These are phyloP conservation scores for Hysterangium stoloniferum DNA, from an alignment of 768 basidiomycete genomes.

Conservation along the genomic window DNA sequence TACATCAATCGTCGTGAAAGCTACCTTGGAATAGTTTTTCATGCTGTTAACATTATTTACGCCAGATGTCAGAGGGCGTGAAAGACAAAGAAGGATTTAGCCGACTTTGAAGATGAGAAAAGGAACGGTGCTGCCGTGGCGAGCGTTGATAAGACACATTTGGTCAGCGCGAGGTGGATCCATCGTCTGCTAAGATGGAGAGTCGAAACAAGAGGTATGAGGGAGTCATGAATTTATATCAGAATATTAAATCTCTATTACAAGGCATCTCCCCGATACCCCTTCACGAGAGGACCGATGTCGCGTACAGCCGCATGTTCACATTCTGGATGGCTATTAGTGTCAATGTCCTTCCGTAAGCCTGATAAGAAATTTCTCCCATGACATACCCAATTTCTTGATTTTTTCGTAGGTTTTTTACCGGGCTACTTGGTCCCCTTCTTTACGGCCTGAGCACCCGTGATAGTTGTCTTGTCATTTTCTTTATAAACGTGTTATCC, in stretches of 20 bases:
- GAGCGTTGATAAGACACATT: too few relatives aligned
- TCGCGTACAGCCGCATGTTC: constrained; percentile 8
- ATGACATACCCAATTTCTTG: too few relatives aligned
- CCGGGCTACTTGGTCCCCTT: constrained; percentile 59
- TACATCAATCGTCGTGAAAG: too few relatives aligned
- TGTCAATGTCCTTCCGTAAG: constrained; percentile 5
- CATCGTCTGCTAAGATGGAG: constrained; percentile 1
- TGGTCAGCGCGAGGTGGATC: too few relatives aligned
- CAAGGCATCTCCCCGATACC: constrained; percentile 7
- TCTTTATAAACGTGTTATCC: constrained; percentile 61
- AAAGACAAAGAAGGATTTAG: too few relatives aligned
- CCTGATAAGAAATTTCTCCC: too few relatives aligned
- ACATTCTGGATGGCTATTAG: constrained; percentile 5
- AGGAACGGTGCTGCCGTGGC: too few relatives aligned
- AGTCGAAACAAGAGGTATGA: constrained; percentile 3
- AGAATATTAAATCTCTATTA: background rate
- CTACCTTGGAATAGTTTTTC: too few relatives aligned
- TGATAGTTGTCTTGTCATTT: constrained; percentile 55
- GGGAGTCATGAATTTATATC: too few relatives aligned
- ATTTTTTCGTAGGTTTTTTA: constrained; percentile 44
- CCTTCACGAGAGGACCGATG: background rate
- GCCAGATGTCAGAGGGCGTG: too few relatives aligned
- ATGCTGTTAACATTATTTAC: too few relatives aligned
- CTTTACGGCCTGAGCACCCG: constrained; percentile 53
- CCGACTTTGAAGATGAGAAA: too few relatives aligned